A percentile compares a stretch with the other conserved stretches of the same genome.
These are phyloP conservation scores for Lepidium campestre DNA, from an alignment of 441 rosid genomes.

Conservation along the genomic window DNA sequence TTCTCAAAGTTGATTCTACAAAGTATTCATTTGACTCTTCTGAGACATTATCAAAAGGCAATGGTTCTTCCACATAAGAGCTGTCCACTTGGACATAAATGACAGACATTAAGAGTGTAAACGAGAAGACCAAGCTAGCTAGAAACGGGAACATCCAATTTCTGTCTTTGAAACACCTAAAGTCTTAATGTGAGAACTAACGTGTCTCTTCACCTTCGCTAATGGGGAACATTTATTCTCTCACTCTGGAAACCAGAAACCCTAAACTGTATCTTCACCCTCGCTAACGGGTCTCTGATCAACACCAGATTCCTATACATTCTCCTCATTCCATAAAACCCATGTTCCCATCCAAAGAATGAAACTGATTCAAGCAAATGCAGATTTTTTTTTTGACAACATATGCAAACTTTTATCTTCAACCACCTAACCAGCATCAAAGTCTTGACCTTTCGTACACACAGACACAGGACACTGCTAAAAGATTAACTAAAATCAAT, in stretches of 20 bases:
- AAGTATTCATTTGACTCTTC: constrained; percentile 60
- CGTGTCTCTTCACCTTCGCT: not conserved
- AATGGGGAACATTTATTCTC: too few relatives aligned
- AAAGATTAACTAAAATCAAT: not conserved
- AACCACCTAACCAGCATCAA: too few relatives aligned
- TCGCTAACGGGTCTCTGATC: too few relatives aligned
- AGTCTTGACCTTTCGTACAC: not conserved
- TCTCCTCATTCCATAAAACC: too few relatives aligned
- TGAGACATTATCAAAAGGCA: constrained; percentile 39
- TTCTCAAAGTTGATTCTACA: constrained; percentile 60
- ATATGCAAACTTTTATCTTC: too few relatives aligned
- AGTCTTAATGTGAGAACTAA: constrained; percentile 37
- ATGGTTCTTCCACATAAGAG: constrained; percentile 40
- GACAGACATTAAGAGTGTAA: constrained; percentile 53
- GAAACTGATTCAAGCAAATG: too few relatives aligned
- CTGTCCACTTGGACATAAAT: constrained; percentile 37
- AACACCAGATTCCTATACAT: too few relatives aligned
- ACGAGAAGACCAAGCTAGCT: constrained; percentile 66
- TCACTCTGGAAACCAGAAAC: too few relatives aligned
- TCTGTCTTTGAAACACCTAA: constrained; percentile 65
- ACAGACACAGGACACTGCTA: not conserved
- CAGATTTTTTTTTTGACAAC: too few relatives aligned
- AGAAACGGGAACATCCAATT: constrained; percentile 83
- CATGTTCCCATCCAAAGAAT: too few relatives aligned
- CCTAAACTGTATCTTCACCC: too few relatives aligned